Conservation (phyloP, 495 filamentous ascomycete genomes). For the Penicillium manginii region DNA sequence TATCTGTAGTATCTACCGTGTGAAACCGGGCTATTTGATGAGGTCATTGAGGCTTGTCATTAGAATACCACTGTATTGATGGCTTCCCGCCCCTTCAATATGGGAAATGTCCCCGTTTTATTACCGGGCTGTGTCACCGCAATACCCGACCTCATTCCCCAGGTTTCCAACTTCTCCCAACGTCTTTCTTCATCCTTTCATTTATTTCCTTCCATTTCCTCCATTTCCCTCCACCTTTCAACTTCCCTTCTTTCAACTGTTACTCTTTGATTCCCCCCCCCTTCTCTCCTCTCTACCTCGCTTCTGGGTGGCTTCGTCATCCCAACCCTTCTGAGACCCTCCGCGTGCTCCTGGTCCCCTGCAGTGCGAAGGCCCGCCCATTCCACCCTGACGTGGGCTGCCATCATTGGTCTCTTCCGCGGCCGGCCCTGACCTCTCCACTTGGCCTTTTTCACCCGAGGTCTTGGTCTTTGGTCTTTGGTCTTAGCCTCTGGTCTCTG, state of each 20-base stretch:
- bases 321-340: slow-evolving; percentile 25
- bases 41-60: slow-evolving; percentile 21
- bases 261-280: slow-evolving; percentile 4
- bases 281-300: slow-evolving; percentile 5
- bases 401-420: slow-evolving; percentile 40
- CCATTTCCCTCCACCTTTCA: slow-evolving; percentile 10
- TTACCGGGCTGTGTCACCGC: slow-evolving; percentile 10
- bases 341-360: slow-evolving; percentile 28
- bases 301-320: slow-evolving; percentile 3
- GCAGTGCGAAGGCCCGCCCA: slow-evolving; percentile 27
- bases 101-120: slow-evolving; percentile 9
- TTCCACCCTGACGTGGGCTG: slow-evolving; percentile 45
- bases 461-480: slow-evolving; percentile 10
- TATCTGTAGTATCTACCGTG: too few relatives aligned
- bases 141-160: not conserved
- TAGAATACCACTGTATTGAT: slow-evolving; percentile 4
- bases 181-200: slow-evolving; percentile 8
- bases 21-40: slow-evolving; percentile 10
- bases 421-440: slow-evolving; percentile 35
- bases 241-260: not conserved
- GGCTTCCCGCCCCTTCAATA: not conserved
- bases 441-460: slow-evolving; percentile 29
- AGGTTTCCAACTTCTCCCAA: slow-evolving; percentile 5
- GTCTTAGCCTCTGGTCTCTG: not conserved
- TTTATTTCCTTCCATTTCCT: not conserved